Evolutionary conservation across 805 yeast species (phyloP), one percentile per base, ranked within the genome.

Genomic region (Lachancea waltii): DNA sequence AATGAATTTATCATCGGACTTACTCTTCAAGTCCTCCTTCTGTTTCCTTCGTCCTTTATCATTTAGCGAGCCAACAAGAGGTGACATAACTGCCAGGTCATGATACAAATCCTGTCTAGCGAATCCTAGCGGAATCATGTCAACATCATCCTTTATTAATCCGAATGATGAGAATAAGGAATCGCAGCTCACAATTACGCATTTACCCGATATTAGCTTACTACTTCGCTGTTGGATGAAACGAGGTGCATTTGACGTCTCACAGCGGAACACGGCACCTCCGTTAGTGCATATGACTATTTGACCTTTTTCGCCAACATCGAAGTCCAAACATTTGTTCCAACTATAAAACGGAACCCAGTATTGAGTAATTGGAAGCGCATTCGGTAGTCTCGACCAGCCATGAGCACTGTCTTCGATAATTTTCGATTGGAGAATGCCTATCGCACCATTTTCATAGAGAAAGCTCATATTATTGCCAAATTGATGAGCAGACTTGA

Each of bases 281-380:
- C 77, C 76, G 15, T 65, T 57, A 0, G 92, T 81, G 45, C 82
- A 73, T 1, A 89, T 54, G 1, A 87, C 64, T 2, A 85, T 56
- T 0, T 84, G 76, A 0, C 94, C 94, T 50, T 80, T 83, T 13
- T 61, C 64, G 2, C 82, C 73, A 30, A 80, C 68, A 50, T 79
- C 90, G 22, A 83, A 71, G 59, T 85, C 95, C 3, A 50, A 19
- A 30, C 60, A 56, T 13, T 47, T 52, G 63, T 64, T 33, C 76
- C 85, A 39, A 64, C 67, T 69, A 75, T 62, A 47, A 23, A 48
- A 43, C 1, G 89, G 84, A 22, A 62, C 68, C 90, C 92, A 84
- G n/a, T 73, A 61, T 1, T 62, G 56, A 1, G 55, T 45, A 47
- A 73, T 77, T 31, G 70, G 77, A 10, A 75, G 54, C 25, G 51